Evolutionary conservation across 495 filamentous ascomycete genomes (phyloP), one percentile per base, ranked within the genome.

Genomic region (Penicilliopsis zonata): DNA sequence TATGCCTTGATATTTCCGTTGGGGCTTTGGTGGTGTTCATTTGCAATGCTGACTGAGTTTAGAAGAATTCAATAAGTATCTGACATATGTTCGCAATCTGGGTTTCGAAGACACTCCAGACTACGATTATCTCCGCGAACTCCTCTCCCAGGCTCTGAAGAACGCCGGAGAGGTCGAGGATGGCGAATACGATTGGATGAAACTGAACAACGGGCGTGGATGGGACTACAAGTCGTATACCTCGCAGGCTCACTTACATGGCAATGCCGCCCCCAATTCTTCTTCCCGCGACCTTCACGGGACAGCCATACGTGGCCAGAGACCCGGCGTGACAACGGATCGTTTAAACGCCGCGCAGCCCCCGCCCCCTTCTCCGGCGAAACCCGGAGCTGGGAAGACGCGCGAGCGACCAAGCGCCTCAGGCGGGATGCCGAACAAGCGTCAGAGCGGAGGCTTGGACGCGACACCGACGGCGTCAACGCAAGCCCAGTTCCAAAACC

Each of bases 121-220:
- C 66, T 99, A 99, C 63, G 90, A 99, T 51, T 93, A 93, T 54
- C 76, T 96, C 25, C 82, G 90, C 17, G 90, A 95, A 43, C 75
- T 99, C 18, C 87, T 99, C 66, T 93, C 90, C 2, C 81, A 93
- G 57, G 85, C 90, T n/a, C 70, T 96, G 27, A 93, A 94, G 70
- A 83, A 85, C 40, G 81, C 81, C 4, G 86, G 87, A 23, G 86
- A 93, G 42, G 80, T 95, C 9, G 90, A 99, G 46, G 90, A 99
- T 64, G 90, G 92, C 38, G 92, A 99, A 51, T 99, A 96, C 53
- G 90, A 99, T 57, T 99, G 90, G 90, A 95, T 96, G 92, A 95
- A 94, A 70, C 68, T 93, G 36, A 90, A 85, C 67, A 92, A 93
- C 53, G 87, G 86, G 39, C 81, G 86, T 47, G 86, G 85, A 22